Base-by-base conservation (phyloP, 2,329 filamentous ascomycete species). In the Pyrenophora tritici-repentis region DNA sequence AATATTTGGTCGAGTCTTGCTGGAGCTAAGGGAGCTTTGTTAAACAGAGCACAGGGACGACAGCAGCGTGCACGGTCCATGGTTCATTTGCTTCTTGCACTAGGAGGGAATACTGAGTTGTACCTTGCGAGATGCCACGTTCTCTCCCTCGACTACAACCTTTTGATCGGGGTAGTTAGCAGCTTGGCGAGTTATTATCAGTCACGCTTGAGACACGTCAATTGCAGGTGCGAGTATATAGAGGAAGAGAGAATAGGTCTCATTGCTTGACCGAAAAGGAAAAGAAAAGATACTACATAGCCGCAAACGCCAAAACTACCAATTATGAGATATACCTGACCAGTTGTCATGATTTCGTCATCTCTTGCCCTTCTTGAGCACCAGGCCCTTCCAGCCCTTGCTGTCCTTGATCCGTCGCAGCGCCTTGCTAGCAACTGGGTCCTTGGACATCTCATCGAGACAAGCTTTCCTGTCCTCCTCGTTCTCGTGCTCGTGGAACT, bases 291-390 rank as follows among this genome's bases (percentile, higher is more conserved):
- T 35, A 14, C 2, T 35, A 10, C 26, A 17, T 12, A 16, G 24
- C 10, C 40, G 38, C 9, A 9, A 48, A 52, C 49, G 29, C 44
- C 44, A 18, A 35, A 32, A 26, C 26, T 14, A n/a, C 12, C 26
- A 10, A n/a, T 13, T 3, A 16, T 26, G 16, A 41, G 13, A 12
- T n/a, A 9, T 29, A 4, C 14, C 18, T n/a, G 32, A 12, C 4
- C 24, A 5, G 4, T 8, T 3, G 3, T 35, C 29, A 20, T 32
- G 20, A 13, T 16, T 14, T 24, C 13, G 34, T 61, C 42, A 72
- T 24, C 69, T 56, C 54, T 72, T 72, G 2, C 69, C 68, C 53
- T 72, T 72, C 60, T 72, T 72, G 48, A 70, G 53, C 14, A 72
- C 68, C 29, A 72, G 53, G 0, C 69, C 67, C 47, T 72, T 72